phyloP scores from a whole-genome alignment of 768 basidiomycete species.

The Wakefieldia striispora region DNA sequence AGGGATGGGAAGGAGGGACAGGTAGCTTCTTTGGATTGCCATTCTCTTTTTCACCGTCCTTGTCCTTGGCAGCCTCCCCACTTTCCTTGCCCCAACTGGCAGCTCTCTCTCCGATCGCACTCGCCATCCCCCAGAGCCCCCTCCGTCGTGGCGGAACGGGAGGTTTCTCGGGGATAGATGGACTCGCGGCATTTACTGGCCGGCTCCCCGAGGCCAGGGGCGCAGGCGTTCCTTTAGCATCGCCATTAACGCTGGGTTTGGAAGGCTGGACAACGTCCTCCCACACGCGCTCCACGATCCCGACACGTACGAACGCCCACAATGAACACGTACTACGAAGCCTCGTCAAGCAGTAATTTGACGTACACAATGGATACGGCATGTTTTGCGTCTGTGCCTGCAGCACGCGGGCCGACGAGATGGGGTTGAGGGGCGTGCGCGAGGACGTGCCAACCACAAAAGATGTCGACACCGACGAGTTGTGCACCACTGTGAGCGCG shows the following conservation, averaged over 20 bases:
- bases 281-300: constrained; percentile 86
- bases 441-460: constrained; percentile 21
- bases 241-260: constrained; percentile 17
- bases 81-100: constrained; percentile 51
- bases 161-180: constrained; percentile 42
- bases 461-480: constrained; percentile 34
- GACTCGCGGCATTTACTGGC: background rate
- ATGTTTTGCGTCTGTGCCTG: constrained; percentile 22
- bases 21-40: constrained; percentile 13
- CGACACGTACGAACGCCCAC: constrained; percentile 84
- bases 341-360: constrained; percentile 83
- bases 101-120: constrained; percentile 57
- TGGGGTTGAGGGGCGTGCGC: constrained; percentile 19
- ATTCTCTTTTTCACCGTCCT: constrained; percentile 36
- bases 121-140: constrained; percentile 68
- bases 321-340: constrained; percentile 85
- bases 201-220: background rate
- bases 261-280: constrained; percentile 52
- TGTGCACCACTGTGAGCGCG: constrained; percentile 18
- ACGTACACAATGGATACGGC: constrained; percentile 70
- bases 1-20: constrained; percentile 23
- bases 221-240: background rate
- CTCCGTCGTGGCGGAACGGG: constrained; percentile 62
- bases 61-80: constrained; percentile 23
- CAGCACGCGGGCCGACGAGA: constrained; percentile 45